Percentiles rank a stretch among this genome's conserved stretches.
phyloP scores from a whole-genome alignment of 75 land plant genomes.

The Pinus albicaulis region DNA sequence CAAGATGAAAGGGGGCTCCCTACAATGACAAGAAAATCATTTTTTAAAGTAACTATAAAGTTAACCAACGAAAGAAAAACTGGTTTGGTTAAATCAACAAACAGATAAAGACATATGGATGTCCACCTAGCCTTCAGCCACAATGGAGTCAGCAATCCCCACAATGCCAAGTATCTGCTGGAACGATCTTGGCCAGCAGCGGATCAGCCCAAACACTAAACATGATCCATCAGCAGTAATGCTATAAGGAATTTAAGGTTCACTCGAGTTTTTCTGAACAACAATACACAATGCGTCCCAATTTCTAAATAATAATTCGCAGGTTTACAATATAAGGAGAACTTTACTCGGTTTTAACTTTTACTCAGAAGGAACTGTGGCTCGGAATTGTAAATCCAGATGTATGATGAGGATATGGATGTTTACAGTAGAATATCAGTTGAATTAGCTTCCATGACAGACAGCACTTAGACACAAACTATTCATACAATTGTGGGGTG shows the following conservation, averaged over 20 bases:
- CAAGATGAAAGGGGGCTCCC: conserved; percentile 42
- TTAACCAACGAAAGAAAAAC: background rate
- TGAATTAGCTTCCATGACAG: background rate
- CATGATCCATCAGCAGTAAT: background rate
- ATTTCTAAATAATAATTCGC: background rate
- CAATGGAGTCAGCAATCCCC: background rate
- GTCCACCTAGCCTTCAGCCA: conserved; percentile 1
- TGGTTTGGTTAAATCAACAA: background rate
- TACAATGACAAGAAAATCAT: background rate
- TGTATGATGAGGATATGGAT: background rate
- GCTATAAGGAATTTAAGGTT: background rate
- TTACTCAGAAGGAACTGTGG: background rate
- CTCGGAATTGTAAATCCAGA: background rate
- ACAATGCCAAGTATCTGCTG: background rate
- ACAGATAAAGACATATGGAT: background rate
- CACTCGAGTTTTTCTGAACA: background rate
- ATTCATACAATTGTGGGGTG: background rate
- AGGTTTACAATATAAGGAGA: background rate
- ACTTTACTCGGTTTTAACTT: background rate
- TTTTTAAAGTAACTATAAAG: background rate
- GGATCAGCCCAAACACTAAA: background rate
- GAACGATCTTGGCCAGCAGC: background rate
- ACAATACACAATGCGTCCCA: background rate
- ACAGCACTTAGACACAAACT: background rate
- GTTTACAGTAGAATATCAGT: background rate